Percentiles rank a stretch among this genome's conserved stretches.
Evolutionary conservation across 2,329 filamentous ascomycete genomes (phyloP).

Genomic region (Dothistroma septosporum): DNA sequence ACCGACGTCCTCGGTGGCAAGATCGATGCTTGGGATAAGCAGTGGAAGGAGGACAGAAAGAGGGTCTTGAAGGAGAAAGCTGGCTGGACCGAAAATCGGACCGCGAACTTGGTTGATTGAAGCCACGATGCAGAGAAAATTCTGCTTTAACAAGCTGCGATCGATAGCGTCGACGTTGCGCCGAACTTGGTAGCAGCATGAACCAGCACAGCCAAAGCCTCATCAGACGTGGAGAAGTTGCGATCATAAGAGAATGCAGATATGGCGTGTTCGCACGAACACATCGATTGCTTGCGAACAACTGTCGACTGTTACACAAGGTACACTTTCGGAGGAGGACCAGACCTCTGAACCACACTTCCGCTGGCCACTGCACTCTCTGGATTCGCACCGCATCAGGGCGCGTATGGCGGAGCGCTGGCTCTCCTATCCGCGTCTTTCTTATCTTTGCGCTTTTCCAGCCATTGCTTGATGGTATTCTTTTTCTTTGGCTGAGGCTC

Average conservation of each 20-base stretch:
- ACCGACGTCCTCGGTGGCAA: slow-evolving; percentile 80
- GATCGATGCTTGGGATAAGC: slow-evolving; percentile 73
- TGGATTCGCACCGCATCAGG: neutral
- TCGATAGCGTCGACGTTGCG: neutral
- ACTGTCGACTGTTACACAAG: no score
- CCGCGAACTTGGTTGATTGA: slow-evolving; percentile 1
- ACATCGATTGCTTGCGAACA: neutral
- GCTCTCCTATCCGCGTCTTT: slow-evolving; percentile 14
- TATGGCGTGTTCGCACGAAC: neutral
- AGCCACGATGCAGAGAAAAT: neutral
- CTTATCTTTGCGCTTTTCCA: slow-evolving; percentile 18
- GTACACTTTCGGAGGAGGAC: neutral
- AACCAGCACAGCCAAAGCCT: no score
- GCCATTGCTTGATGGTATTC: slow-evolving; percentile 16
- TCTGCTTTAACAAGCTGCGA: neutral
- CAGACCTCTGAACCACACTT: neutral
- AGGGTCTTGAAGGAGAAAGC: slow-evolving; percentile 57
- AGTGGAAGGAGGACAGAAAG: slow-evolving; percentile 71
- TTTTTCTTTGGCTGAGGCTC: slow-evolving; percentile 8
- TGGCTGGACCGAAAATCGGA: slow-evolving; percentile 19
- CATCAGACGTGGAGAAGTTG: no score
- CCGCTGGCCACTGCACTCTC: neutral
- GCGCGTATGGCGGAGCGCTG: slow-evolving; percentile 12
- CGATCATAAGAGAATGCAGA: no score
- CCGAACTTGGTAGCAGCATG: no score